Evolutionary conservation across 768 basidiomycete genomes (phyloP).

Genomic region (Xerocomellus amylosporus): DNA sequence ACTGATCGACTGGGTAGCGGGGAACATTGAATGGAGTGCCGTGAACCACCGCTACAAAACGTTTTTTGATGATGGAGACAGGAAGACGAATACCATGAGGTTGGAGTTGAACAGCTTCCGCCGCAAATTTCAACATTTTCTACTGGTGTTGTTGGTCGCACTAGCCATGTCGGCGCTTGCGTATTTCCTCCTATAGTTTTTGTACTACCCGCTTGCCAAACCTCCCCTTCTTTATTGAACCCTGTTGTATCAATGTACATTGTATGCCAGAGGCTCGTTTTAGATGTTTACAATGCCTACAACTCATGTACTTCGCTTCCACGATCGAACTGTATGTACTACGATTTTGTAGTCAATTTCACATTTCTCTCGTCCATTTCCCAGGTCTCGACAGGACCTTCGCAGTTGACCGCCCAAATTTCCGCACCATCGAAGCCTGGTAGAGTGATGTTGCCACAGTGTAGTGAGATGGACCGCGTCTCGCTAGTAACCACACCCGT

Average conservation of each 20-base stretch:
- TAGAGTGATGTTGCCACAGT: conserved; percentile 34
- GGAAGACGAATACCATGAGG: conserved; percentile 20
- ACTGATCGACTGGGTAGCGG: conserved; percentile 24
- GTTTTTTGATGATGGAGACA: conserved; percentile 22
- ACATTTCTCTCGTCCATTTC: conserved; percentile 41
- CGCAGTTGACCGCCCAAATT: conserved; percentile 59
- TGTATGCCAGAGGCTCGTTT: background rate
- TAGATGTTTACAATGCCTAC: background rate
- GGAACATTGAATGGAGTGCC: conserved; percentile 29
- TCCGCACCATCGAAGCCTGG: conserved; percentile 45
- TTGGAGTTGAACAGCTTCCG: conserved; percentile 8
- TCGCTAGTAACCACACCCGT: conserved; percentile 33
- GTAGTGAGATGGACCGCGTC: conserved; percentile 27
- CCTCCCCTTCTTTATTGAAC: background rate
- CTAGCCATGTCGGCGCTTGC: conserved; percentile 5
- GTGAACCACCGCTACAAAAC: conserved; percentile 28
- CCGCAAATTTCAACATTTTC: background rate
- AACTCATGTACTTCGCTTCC: background rate
- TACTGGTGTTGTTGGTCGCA: conserved; percentile 6
- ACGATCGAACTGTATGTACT: background rate
- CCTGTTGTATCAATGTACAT: background rate
- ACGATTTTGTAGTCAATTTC: background rate
- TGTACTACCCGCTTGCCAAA: background rate
- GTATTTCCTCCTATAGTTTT: background rate
- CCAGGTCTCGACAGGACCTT: conserved; percentile 62